A percentile compares a stretch with the other conserved stretches of the same genome.
Evolutionary conservation across 2,329 filamentous ascomycete species (phyloP).

Genomic region (Clonostachys rosea): DNA sequence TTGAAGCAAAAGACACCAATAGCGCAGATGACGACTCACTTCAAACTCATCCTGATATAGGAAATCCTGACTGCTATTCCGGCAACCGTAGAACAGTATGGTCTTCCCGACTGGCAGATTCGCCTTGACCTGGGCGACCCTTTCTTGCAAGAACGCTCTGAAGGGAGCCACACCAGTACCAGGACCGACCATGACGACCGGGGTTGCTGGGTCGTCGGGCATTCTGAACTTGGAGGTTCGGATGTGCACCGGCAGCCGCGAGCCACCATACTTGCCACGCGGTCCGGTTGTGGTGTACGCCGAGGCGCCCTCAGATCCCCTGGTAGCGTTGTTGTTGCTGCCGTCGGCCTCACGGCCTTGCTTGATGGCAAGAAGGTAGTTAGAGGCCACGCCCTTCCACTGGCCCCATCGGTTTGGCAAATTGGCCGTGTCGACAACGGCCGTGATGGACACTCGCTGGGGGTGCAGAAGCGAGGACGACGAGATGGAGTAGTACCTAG

Average conservation of each 20-base stretch:
- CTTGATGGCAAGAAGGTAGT: conserved; percentile 8
- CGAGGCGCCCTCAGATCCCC: neutral
- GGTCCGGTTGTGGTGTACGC: neutral
- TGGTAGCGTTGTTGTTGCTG: neutral
- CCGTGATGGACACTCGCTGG: conserved; percentile 10
- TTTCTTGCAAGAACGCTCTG: conserved; percentile 16
- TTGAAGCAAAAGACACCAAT: conserved; percentile 81
- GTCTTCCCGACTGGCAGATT: conserved; percentile 11
- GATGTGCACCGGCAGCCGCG: conserved; percentile 83
- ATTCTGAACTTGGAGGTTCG: conserved; percentile 95
- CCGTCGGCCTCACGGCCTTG: neutral
- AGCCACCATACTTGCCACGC: conserved; percentile 13
- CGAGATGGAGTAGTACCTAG: conserved; percentile 59
- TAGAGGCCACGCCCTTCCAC: conserved; percentile 8
- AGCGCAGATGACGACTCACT: conserved; percentile 70
- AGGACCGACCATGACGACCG: conserved; percentile 45
- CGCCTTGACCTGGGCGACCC: conserved; percentile 57
- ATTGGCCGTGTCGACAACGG: conserved; percentile 18
- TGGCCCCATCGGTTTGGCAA: neutral
- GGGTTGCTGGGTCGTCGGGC: conserved; percentile 71
- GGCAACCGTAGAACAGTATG: conserved; percentile 55
- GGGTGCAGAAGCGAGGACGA: conserved; percentile 37
- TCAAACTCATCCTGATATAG: conserved; percentile 41
- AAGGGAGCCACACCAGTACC: conserved; percentile 44
- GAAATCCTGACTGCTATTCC: conserved; percentile 42